A percentile compares a stretch with the other conserved stretches of the same genome.
phyloP scores from a whole-genome alignment of 1,284 basidiomycete genomes.

The Phellinidium pouzarii region DNA sequence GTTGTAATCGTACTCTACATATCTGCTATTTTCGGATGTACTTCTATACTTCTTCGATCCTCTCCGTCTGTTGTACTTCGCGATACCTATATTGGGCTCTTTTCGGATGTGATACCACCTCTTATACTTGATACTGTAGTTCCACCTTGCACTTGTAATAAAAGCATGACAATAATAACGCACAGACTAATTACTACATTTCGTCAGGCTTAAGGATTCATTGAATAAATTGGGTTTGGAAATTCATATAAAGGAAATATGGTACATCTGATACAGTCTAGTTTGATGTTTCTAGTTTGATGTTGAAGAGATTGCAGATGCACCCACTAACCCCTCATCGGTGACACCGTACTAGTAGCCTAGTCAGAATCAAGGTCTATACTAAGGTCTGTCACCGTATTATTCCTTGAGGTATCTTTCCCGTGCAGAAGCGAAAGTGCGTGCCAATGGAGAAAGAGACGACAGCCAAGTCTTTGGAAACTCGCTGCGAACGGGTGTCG shows the following conservation, averaged over 20 bases:
- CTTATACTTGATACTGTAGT: background rate
- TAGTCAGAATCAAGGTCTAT: no score
- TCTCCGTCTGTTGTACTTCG: slow-evolving; percentile 1
- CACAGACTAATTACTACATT: background rate
- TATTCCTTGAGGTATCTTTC: no score
- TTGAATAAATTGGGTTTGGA: background rate
- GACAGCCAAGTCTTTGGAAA: background rate
- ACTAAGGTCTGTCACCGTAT: no score
- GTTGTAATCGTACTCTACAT: slow-evolving; percentile 6
- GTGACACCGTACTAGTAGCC: no score
- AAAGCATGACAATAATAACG: background rate
- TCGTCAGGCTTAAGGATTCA: background rate
- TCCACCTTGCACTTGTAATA: background rate
- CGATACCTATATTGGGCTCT: background rate
- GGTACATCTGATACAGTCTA: background rate
- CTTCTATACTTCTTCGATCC: slow-evolving; percentile 1
- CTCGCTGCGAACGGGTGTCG: background rate
- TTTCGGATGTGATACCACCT: background rate
- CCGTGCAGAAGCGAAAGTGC: background rate
- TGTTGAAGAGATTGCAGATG: background rate
- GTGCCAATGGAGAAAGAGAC: background rate
- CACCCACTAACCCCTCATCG: background rate
- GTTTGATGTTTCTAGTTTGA: background rate
- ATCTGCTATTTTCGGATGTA: background rate
- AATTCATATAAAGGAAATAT: background rate